phyloP scores from a whole-genome alignment of 192 early-diverging fungal species.

The Rhizophagus sp. region DNA sequence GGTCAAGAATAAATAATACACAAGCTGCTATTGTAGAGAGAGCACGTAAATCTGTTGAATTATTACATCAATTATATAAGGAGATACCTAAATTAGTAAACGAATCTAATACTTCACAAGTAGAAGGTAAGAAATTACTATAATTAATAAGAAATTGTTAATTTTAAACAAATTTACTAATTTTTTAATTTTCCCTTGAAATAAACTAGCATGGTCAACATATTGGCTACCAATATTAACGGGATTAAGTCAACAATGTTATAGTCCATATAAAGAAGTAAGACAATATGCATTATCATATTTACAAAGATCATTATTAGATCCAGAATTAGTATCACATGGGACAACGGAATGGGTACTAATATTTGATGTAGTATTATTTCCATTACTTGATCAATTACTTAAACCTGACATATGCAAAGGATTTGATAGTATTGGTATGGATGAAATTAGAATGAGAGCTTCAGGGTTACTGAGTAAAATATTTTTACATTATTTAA shows the following conservation, averaged over 20 bases:
- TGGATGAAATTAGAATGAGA: slow-evolving; percentile 77
- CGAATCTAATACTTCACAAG: slow-evolving; percentile 42
- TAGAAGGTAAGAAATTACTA: slow-evolving; percentile 40
- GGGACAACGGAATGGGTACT: slow-evolving; percentile 54
- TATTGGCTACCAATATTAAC: slow-evolving; percentile 82
- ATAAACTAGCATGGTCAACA: slow-evolving; percentile 60
- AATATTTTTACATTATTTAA: slow-evolving; percentile 74
- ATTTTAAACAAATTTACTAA: background rate
- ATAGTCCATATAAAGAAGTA: slow-evolving; percentile 73
- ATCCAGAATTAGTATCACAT: slow-evolving; percentile 54
- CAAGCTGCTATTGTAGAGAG: slow-evolving; percentile 57
- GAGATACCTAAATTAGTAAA: slow-evolving; percentile 50
- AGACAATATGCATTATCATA: slow-evolving; percentile 79
- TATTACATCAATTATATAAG: slow-evolving; percentile 61
- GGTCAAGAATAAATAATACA: slow-evolving; percentile 1
- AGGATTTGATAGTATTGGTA: slow-evolving; percentile 56
- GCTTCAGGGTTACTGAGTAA: slow-evolving; percentile 71
- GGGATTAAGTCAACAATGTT: slow-evolving; percentile 72
- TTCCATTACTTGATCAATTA: slow-evolving; percentile 85
- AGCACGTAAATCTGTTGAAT: slow-evolving; percentile 67
- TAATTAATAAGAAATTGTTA: background rate
- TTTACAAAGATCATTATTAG: slow-evolving; percentile 76
- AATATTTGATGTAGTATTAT: slow-evolving; percentile 83
- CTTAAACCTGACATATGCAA: slow-evolving; percentile 73
- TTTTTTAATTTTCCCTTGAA: slow-evolving; percentile 9